Base-by-base conservation (phyloP, 179 eudicot genomes). In the Gypsophila paniculata region DNA sequence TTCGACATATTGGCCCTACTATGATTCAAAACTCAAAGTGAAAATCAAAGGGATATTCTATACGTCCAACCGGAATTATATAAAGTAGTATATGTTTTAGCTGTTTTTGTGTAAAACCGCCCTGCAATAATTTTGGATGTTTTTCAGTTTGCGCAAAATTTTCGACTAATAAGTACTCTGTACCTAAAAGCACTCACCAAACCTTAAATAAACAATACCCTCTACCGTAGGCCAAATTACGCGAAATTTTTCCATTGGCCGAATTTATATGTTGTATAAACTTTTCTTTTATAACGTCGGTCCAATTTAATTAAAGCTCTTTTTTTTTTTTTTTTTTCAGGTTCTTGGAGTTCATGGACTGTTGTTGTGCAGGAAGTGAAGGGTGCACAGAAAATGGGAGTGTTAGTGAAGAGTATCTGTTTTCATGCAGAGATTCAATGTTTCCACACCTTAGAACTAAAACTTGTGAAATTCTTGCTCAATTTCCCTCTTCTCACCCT, bases 311-410 rank as follows among this genome's bases (percentile, higher is more conserved):
- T 69, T 17, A 7, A 18, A n/a, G n/a, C n/a, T n/a, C n/a, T 17
- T 52, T 36, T 46, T n/a, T 72, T 3, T 2, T 72, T 10, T 72
- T 55, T 73, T 44, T 67, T 49, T 38, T 29, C 72, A 93, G 99
- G 85, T 86, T 82, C 64, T 78, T 94, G 54, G 97, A 91, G 82
- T 89, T 85, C 85, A 74, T 85, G 80, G 88, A 82, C 60, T 91
- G 99, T 23, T 85, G 96, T 60, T 94, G 99, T 78, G 88, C 62
- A 73, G 97, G 98, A 39, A 77, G 76, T 55, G 81, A 82, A 49
- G 55, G 57, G n/a, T 72, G 9, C 49, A 70, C n/a, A 14, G 73
- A 73, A 66, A 81, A 80, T 77, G 75, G 77, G 17, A 48, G 7
- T 26, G 74, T 58, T 17, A 82, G 78, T 4, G 88, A 81, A 52